phyloP scores from a whole-genome alignment of 2,329 filamentous ascomycete species.

The Fusarium domesticum region DNA sequence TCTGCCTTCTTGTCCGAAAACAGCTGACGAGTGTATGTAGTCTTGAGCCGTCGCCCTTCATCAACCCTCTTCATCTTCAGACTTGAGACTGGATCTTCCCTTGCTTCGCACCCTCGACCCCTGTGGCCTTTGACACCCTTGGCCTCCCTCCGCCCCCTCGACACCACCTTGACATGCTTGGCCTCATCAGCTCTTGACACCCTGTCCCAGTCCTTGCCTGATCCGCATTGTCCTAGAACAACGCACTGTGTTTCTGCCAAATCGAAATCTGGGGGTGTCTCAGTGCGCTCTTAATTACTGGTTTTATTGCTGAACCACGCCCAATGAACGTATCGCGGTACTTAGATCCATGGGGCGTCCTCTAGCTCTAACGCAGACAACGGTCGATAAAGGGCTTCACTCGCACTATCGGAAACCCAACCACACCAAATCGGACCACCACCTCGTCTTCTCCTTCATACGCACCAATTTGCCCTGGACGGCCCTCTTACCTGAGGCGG shows the following conservation, averaged over 20 bases:
- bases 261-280: background rate
- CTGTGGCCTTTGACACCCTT: no score
- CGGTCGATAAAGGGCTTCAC: slow-evolving; percentile 4
- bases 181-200: slow-evolving; percentile 22
- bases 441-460: slow-evolving; percentile 4
- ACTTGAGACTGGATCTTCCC: background rate
- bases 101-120: background rate
- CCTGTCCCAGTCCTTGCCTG: slow-evolving; percentile 19
- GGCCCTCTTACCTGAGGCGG: slow-evolving; percentile 4
- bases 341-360: no score
- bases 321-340: no score
- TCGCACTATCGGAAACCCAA: slow-evolving; percentile 13
- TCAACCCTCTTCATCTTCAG: background rate
- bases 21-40: background rate
- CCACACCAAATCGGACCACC: slow-evolving; percentile 20
- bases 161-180: slow-evolving; percentile 14
- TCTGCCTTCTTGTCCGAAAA: no score
- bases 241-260: slow-evolving; percentile 18
- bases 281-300: slow-evolving; percentile 8
- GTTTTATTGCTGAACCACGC: slow-evolving; percentile 7
- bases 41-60: background rate
- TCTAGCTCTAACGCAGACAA: background rate
- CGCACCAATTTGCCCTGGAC: background rate
- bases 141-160: slow-evolving; percentile 1
- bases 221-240: slow-evolving; percentile 15